These are phyloP conservation scores for Takashimella tepidaria DNA, from an alignment of 1,284 basidiomycete genomes.

Conservation along the genomic window DNA sequence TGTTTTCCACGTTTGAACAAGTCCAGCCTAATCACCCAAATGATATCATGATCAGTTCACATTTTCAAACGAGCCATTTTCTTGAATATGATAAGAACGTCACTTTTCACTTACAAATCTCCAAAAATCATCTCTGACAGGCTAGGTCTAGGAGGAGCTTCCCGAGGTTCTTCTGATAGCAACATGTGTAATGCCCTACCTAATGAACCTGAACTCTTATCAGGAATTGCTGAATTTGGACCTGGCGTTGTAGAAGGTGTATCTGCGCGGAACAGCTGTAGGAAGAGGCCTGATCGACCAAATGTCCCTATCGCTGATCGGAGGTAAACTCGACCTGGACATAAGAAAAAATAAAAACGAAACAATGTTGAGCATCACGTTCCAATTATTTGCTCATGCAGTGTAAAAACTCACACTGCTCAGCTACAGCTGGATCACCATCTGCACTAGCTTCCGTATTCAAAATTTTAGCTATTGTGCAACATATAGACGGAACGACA, in stretches of 20 bases:
- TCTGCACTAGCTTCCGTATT: constrained; percentile 6
- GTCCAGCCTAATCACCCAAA: constrained; percentile 28
- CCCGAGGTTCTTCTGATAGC: constrained; percentile 4
- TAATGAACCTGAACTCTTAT: not conserved
- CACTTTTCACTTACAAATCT: constrained; percentile 22
- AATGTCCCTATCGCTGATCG: constrained; percentile 11
- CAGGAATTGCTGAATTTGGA: not conserved
- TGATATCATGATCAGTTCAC: not conserved
- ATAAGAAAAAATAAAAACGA: not conserved
- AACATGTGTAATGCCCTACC: constrained; percentile 16
- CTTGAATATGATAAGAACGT: no score
- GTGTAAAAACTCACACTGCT: constrained; percentile 13
- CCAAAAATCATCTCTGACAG: constrained; percentile 12
- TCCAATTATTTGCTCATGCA: not conserved
- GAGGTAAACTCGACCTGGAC: constrained; percentile 4
- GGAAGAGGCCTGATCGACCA: constrained; percentile 29
- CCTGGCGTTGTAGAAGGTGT: constrained; percentile 4
- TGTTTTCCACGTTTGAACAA: constrained; percentile 24
- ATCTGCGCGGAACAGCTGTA: constrained; percentile 26
- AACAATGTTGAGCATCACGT: no score
- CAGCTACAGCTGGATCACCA: constrained; percentile 14
- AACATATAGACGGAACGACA: constrained; percentile 16
- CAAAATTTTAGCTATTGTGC: not conserved
- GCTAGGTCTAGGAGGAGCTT: constrained; percentile 2
- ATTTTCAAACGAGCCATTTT: constrained; percentile 11